Evolutionary conservation across 306 rosid species (phyloP).

Genomic region (Fragaria nilgerrensis): DNA sequence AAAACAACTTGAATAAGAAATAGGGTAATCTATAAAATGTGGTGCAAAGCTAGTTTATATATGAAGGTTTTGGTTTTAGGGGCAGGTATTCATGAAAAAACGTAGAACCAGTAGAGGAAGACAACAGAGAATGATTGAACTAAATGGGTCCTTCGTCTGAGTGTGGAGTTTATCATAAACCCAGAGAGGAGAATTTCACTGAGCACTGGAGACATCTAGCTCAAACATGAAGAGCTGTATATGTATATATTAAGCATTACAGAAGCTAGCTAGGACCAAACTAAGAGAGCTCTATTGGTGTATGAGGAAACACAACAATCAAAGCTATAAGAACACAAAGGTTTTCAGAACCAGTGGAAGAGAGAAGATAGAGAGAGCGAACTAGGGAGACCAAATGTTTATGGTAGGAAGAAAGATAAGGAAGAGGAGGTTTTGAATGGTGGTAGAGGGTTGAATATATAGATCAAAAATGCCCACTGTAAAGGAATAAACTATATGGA

Average conservation of each 20-base stretch:
- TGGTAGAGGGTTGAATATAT: constrained; percentile 47
- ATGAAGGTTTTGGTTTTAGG: background rate
- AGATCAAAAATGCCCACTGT: constrained; percentile 31
- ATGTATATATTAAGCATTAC: constrained; percentile 21
- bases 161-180: constrained; percentile 61
- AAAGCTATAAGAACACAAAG: background rate
- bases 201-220: constrained; percentile 55
- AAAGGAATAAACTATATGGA: constrained; percentile 23
- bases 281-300: background rate
- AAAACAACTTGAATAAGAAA: background rate
- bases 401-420: constrained; percentile 35
- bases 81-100: constrained; percentile 49
- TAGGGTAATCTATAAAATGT: background rate
- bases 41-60: background rate
- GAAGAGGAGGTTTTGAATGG: constrained; percentile 55
- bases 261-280: background rate
- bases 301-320: background rate
- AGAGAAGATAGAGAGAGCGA: background rate
- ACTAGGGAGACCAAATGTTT: background rate
- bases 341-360: constrained; percentile 15
- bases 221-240: constrained; percentile 37
- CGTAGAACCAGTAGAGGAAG: constrained; percentile 95
- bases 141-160: constrained; percentile 68
- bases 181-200: constrained; percentile 71
- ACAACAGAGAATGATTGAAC: constrained; percentile 92